Base-by-base conservation (phyloP, 129 eudicot genomes). In the Pulicaria dysenterica region DNA sequence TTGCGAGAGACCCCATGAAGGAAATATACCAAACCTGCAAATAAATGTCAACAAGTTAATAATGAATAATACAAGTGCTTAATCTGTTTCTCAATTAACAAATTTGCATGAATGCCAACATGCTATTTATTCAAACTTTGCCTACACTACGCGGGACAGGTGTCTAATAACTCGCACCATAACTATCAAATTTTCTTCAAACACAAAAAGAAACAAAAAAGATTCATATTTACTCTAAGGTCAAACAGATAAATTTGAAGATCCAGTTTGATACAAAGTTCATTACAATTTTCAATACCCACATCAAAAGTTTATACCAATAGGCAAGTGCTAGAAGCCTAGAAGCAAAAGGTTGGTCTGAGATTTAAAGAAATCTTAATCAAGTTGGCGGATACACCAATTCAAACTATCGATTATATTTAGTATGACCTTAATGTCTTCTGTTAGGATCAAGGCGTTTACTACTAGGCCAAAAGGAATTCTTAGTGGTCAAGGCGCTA, bases 1-100 rank as follows among this genome's bases (percentile, higher is more conserved):
- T 79, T 95, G 99, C 48, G 99, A 95, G 12, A 95, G 85, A 47
- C 99, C 99, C 99, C 99, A 95, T 44, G 99, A 95, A 65, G 99
- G 99, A 80, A 95, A 95, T 77, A 95, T 91, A 46, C 99, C 99
- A 78, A 95, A 95, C 73, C 99, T 95, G 80, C 76, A 74, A 59
- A 42, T 19, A 6, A 37, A 38, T 1, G 3, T 51, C 4, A 31
- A 3, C 4, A 47, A 7, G 40, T 9, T 13, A 17, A 55, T 15
- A 55, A 45, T 53, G 11, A 3, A 10, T 11, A 69, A 69, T 19
- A 11, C 16, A 56, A n/a, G 34, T 44, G 48, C 43, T 2, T 13
- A 5, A 19, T 42, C 7, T 4, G 17, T 67, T n/a, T 31, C 9
- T 37, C 14, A 6, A 44, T 37, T 24, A 24, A 24, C 31, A 24